phyloP scores from a whole-genome alignment of 768 basidiomycete genomes.

The Suillus sp. region DNA sequence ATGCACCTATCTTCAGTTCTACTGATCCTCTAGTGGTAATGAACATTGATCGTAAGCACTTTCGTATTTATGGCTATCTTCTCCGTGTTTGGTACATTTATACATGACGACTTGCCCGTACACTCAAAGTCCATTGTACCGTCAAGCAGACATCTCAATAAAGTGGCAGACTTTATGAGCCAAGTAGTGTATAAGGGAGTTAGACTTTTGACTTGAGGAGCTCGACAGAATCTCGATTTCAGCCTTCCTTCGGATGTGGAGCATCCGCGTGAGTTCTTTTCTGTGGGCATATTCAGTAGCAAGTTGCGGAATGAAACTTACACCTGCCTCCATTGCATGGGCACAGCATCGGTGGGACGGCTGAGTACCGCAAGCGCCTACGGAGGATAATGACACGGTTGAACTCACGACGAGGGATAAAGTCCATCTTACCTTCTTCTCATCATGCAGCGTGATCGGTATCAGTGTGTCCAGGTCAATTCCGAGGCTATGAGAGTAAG shows the following conservation, averaged over 20 bases:
- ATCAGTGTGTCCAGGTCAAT: conserved; percentile 63
- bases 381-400: background rate
- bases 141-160: conserved; percentile 29
- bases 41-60: background rate
- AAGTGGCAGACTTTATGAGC: conserved; percentile 27
- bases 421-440: conserved; percentile 61
- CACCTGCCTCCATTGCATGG: conserved; percentile 67
- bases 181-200: conserved; percentile 30
- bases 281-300: conserved; percentile 39
- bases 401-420: conserved; percentile 4
- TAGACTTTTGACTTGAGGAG: conserved; percentile 15
- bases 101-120: background rate
- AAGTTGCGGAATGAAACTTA: background rate
- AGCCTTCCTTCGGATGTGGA: conserved; percentile 84
- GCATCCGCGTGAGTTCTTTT: conserved; percentile 78
- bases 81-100: background rate
- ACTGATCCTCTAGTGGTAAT: background rate
- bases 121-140: background rate
- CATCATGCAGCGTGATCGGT: conserved; percentile 69
- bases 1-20: background rate
- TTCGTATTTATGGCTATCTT: background rate
- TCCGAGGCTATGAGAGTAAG: conserved; percentile 47
- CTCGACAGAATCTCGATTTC: conserved; percentile 77
- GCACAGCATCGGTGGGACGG: conserved; percentile 43
- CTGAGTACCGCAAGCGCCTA: conserved; percentile 69